A percentile compares a stretch with the other conserved stretches of the same genome.
phyloP scores from a whole-genome alignment of 2,329 filamentous ascomycete genomes.

The Emmonsiellopsis sp. region DNA sequence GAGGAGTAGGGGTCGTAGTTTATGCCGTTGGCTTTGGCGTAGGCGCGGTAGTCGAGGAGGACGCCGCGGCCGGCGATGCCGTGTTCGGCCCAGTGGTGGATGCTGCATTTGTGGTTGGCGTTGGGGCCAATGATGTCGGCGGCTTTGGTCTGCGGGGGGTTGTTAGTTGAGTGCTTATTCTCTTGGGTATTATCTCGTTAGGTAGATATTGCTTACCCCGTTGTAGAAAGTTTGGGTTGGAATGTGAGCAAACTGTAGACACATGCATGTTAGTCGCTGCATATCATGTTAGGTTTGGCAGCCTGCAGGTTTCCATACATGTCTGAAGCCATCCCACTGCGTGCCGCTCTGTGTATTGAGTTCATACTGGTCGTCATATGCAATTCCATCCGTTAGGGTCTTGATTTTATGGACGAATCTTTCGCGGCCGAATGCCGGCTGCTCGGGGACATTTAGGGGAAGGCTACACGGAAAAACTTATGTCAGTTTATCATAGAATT shows the following conservation, averaged over 20 bases:
- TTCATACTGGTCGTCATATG: constrained; percentile 37
- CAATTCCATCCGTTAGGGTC: constrained; percentile 23
- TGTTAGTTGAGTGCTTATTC: neutral
- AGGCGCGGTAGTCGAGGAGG: constrained; percentile 36
- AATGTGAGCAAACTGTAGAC: constrained; percentile 28
- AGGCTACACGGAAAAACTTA: constrained; percentile 28
- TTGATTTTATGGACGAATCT: constrained; percentile 49
- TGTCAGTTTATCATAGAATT: neutral
- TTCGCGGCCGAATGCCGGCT: constrained; percentile 45
- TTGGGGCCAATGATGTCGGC: constrained; percentile 26
- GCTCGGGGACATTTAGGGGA: constrained; percentile 44
- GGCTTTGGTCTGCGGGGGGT: constrained; percentile 20
- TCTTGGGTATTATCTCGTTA: neutral
- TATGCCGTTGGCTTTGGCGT: constrained; percentile 43
- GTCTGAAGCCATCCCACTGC: constrained; percentile 45
- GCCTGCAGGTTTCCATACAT: constrained; percentile 22
- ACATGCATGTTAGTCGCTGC: constrained; percentile 1
- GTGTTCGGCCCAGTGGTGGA: constrained; percentile 34
- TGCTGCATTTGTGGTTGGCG: constrained; percentile 31
- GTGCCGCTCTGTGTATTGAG: constrained; percentile 42
- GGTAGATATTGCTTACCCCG: constrained; percentile 18
- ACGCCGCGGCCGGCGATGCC: constrained; percentile 36
- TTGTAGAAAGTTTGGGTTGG: constrained; percentile 33
- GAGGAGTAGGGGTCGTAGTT: constrained; percentile 44
- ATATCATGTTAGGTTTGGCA: neutral